phyloP scores from a whole-genome alignment of 352 stramenopile genomes.

The Globisporangium polare region DNA sequence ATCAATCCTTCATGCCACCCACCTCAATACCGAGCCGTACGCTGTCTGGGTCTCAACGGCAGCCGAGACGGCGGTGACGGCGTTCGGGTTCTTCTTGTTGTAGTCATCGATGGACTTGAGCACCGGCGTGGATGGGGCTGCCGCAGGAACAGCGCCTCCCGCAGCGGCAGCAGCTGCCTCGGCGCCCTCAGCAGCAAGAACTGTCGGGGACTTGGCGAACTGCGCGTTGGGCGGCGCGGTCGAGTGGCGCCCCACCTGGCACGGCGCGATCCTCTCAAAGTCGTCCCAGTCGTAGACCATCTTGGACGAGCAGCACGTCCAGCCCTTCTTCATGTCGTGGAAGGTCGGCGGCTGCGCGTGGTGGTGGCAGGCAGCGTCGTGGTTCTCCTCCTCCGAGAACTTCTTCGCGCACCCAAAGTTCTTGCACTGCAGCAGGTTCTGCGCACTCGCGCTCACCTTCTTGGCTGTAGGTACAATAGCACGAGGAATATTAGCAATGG shows the following conservation, averaged over 20 bases:
- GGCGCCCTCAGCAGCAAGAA: slow-evolving; percentile 56
- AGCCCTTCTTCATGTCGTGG: slow-evolving; percentile 91
- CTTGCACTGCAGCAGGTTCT: slow-evolving; percentile 75
- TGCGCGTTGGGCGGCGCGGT: slow-evolving; percentile 57
- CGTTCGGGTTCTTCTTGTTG: slow-evolving; percentile 88
- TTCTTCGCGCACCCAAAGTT: slow-evolving; percentile 86
- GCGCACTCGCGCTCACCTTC: slow-evolving; percentile 1
- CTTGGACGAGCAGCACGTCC: slow-evolving; percentile 85
- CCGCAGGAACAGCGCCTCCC: slow-evolving; percentile 10
- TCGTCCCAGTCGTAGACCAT: slow-evolving; percentile 96
- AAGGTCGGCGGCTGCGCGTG: slow-evolving; percentile 81
- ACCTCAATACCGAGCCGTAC: slow-evolving; percentile 21
- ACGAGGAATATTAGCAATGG: neutral
- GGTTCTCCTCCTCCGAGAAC: slow-evolving; percentile 76
- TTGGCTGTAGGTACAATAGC: neutral
- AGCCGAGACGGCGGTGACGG: slow-evolving; percentile 78
- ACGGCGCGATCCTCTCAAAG: slow-evolving; percentile 89
- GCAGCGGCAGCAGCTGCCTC: slow-evolving; percentile 17
- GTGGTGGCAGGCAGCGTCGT: slow-evolving; percentile 67
- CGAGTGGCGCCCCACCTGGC: slow-evolving; percentile 67
- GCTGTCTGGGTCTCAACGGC: slow-evolving; percentile 52
- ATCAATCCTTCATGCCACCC: too few species aligned
- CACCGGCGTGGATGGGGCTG: slow-evolving; percentile 25
- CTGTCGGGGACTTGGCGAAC: slow-evolving; percentile 80
- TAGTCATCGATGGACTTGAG: slow-evolving; percentile 93